Percentiles rank a stretch among this genome's conserved stretches.
Evolutionary conservation across 164 flowering plant genomes (phyloP).

Genomic region (Akebia trifoliata): DNA sequence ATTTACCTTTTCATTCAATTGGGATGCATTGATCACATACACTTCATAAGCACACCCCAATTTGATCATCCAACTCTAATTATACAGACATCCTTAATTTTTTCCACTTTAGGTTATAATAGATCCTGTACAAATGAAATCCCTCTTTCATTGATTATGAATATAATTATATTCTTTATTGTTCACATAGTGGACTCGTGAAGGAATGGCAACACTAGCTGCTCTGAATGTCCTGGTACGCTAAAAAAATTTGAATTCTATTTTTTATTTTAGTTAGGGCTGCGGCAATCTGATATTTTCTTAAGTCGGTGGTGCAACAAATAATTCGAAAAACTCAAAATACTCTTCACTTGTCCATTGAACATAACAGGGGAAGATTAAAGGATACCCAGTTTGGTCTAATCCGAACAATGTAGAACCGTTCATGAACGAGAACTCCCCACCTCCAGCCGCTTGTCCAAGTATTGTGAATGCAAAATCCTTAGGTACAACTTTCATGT

Average conservation of each 20-base stretch:
- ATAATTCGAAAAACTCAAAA: background rate
- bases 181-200: conserved; percentile 88
- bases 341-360: background rate
- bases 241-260: background rate
- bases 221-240: conserved; percentile 90
- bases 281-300: background rate
- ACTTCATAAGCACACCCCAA: too few species aligned
- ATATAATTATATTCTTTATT: background rate
- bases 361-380: conserved; percentile 65
- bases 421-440: conserved; percentile 69
- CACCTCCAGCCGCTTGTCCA: conserved; percentile 86
- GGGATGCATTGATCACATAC: too few species aligned
- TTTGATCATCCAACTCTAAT: too few species aligned
- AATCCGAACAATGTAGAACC: conserved; percentile 77
- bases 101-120: too few species aligned
- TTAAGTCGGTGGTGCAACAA: background rate
- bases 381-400: conserved; percentile 88
- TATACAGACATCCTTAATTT: too few species aligned
- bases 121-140: too few species aligned
- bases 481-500: conserved; percentile 43
- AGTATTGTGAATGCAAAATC: conserved; percentile 89
- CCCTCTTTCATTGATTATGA: too few species aligned
- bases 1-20: too few species aligned
- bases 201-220: conserved; percentile 98
- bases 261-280: background rate